phyloP scores from a whole-genome alignment of 2,329 filamentous ascomycete species.

The Lecanosticta acicola region DNA sequence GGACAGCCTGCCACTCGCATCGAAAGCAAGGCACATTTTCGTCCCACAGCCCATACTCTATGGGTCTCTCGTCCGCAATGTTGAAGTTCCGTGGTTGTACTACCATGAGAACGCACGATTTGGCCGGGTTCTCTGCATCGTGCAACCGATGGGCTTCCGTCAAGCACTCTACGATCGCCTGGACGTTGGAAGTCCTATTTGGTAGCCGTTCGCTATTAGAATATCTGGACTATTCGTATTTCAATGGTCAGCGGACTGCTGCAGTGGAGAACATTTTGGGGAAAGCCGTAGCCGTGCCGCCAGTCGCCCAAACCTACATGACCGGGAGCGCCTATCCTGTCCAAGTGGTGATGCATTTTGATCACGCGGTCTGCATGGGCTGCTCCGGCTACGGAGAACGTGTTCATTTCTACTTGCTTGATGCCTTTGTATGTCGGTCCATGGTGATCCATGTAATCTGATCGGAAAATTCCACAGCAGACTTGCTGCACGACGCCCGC shows the following conservation, averaged over 20 bases:
- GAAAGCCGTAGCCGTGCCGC: neutral
- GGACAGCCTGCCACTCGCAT: conserved; percentile 34
- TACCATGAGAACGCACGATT: conserved; percentile 38
- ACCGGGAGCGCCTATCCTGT: neutral
- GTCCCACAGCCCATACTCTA: conserved; percentile 41
- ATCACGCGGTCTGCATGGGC: conserved; percentile 37
- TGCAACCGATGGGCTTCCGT: conserved; percentile 34
- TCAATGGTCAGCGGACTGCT: neutral
- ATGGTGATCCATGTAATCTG: conserved; percentile 43
- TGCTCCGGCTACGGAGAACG: conserved; percentile 40
- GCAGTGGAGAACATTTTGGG: no score
- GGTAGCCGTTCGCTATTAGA: no score
- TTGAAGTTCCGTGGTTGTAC: conserved; percentile 44
- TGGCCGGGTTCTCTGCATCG: conserved; percentile 17
- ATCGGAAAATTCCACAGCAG: conserved; percentile 38
- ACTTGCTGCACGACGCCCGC: conserved; percentile 31
- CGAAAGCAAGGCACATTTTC: conserved; percentile 35
- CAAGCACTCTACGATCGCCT: conserved; percentile 30
- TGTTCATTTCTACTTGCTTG: conserved; percentile 46
- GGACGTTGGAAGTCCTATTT: neutral
- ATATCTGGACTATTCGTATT: neutral
- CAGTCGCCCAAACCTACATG: conserved; percentile 5
- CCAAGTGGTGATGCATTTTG: conserved; percentile 39
- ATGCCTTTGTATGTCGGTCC: conserved; percentile 17
- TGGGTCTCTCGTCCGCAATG: conserved; percentile 41